These are phyloP conservation scores for Cercospora sojina DNA, from an alignment of 2,329 filamentous ascomycete species.

Conservation along the genomic window DNA sequence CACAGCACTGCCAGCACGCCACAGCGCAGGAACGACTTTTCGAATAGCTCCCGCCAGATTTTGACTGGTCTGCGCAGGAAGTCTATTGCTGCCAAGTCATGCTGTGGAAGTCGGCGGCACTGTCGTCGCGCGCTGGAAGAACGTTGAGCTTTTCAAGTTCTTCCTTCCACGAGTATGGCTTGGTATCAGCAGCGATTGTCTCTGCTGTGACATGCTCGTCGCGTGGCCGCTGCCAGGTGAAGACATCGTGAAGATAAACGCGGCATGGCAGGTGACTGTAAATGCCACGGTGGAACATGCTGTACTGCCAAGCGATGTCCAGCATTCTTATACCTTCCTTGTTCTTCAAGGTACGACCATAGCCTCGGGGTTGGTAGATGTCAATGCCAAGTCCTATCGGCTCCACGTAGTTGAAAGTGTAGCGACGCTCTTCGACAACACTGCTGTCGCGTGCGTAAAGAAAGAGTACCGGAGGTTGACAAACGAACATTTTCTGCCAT, in stretches of 20 bases:
- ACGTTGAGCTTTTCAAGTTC: not conserved
- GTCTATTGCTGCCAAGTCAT: not conserved
- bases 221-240: not conserved
- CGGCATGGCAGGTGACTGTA: not conserved
- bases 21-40: not conserved
- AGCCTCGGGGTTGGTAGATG: too few species aligned
- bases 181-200: not conserved
- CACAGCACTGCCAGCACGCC: not conserved
- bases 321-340: not conserved
- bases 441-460: not conserved
- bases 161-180: not conserved
- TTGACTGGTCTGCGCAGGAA: not conserved
- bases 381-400: not conserved
- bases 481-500: conserved; percentile 6
- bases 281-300: not conserved
- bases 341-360: not conserved
- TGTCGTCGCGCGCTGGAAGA: not conserved
- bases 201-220: not conserved
- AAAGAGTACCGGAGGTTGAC: not conserved
- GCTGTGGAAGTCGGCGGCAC: not conserved
- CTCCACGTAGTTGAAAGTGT: not conserved
- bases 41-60: not conserved
- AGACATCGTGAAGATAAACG: not conserved
- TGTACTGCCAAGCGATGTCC: not conserved
- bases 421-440: not conserved